Evolutionary conservation across 116 monocot genomes (phyloP).

Genomic region (Papilionanthe hybrid): DNA sequence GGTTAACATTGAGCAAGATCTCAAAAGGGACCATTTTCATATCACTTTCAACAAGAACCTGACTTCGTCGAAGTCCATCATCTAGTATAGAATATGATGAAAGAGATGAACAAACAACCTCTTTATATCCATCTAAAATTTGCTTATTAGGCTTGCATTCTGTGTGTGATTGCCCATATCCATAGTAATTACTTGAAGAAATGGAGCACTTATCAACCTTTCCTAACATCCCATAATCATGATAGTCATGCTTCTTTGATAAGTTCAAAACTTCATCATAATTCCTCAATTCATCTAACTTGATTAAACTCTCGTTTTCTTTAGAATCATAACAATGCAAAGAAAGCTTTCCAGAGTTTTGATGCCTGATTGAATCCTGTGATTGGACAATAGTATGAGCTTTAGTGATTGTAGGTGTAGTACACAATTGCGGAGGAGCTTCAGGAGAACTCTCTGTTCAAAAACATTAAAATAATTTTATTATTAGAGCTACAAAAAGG

Average conservation of each 20-base stretch:
- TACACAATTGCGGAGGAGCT: neutral
- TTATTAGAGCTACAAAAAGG: no score
- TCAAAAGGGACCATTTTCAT: neutral
- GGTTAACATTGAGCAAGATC: no score
- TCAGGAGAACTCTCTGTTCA: slow-evolving; percentile 28
- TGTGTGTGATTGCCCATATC: neutral
- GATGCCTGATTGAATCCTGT: neutral
- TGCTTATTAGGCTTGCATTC: neutral
- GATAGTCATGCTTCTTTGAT: neutral
- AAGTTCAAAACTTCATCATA: neutral
- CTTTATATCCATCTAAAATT: neutral
- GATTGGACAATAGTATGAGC: neutral
- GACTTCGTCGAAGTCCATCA: neutral
- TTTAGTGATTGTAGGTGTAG: neutral
- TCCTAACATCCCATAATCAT: neutral
- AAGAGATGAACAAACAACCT: neutral
- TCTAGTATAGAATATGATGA: neutral
- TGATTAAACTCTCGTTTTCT: neutral
- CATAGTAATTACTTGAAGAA: neutral
- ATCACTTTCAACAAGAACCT: neutral
- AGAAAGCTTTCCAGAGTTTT: neutral
- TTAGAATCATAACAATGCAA: neutral
- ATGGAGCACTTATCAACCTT: no score
- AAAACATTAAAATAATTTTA: neutral
- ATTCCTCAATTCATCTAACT: neutral